Evolutionary conservation across 345 rosid species (phyloP).

Genomic region (Citropsis articulata): DNA sequence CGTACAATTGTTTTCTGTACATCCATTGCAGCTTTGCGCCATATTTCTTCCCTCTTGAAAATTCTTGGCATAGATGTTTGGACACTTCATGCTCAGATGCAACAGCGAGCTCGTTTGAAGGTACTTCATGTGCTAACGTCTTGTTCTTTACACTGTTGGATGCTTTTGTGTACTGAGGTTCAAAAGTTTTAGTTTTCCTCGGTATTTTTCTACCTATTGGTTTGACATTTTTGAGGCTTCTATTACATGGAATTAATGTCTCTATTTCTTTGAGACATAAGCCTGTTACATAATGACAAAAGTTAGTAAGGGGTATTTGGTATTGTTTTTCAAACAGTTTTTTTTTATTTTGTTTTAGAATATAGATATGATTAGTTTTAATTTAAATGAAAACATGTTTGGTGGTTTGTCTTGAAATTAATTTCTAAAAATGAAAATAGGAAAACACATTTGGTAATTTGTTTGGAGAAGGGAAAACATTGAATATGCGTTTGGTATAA

Average conservation of each 20-base stretch:
- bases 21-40: constrained; percentile 92
- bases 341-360: too few relatives aligned
- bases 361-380: too few relatives aligned
- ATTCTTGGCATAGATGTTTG: constrained; percentile 72
- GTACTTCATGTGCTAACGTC: constrained; percentile 27
- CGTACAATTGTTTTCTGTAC: constrained; percentile 94
- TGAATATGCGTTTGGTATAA: too few relatives aligned
- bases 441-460: too few relatives aligned
- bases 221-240: background rate
- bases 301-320: background rate
- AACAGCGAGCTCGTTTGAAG: constrained; percentile 95
- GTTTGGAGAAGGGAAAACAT: too few relatives aligned
- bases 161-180: background rate
- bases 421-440: too few relatives aligned
- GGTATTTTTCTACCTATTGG: background rate
- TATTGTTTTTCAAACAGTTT: too few relatives aligned
- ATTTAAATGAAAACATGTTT: too few relatives aligned
- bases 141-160: background rate
- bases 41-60: constrained; percentile 66
- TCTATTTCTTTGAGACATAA: background rate
- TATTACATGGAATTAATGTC: background rate
- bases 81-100: constrained; percentile 90
- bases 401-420: too few relatives aligned
- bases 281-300: background rate
- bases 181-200: background rate